A percentile compares a stretch with the other conserved stretches of the same genome.
Conservation (phyloP, 306 rosid genomes). For the Astragalus glycyphyllos region DNA sequence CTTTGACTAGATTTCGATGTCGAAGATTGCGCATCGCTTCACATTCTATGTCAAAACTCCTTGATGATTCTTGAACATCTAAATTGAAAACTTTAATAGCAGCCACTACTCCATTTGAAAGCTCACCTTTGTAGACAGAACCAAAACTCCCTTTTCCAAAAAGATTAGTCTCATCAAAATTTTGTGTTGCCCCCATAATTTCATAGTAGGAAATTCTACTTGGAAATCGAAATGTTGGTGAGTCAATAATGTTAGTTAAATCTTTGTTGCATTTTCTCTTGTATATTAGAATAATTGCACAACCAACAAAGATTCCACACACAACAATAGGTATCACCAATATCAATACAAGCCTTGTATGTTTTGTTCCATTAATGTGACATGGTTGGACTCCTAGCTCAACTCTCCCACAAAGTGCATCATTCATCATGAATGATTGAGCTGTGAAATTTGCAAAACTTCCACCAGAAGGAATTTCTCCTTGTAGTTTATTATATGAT, state of each 20-base stretch:
- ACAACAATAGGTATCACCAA: background rate
- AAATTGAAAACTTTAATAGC: slow-evolving; percentile 42
- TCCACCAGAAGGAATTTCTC: slow-evolving; percentile 45
- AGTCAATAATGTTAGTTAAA: background rate
- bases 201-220: slow-evolving; percentile 40
- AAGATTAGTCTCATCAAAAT: slow-evolving; percentile 33
- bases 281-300: background rate
- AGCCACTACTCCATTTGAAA: slow-evolving; percentile 33
- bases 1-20: slow-evolving; percentile 37
- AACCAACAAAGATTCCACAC: background rate
- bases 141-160: slow-evolving; percentile 43
- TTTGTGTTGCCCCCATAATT: slow-evolving; percentile 31
- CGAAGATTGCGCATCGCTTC: slow-evolving; percentile 44
- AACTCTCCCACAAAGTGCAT: slow-evolving; percentile 37
- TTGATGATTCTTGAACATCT: slow-evolving; percentile 16
- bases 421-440: slow-evolving; percentile 40
- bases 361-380: background rate
- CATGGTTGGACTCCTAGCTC: slow-evolving; percentile 37
- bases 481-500: slow-evolving; percentile 43
- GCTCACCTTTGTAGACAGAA: slow-evolving; percentile 36
- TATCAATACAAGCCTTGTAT: background rate
- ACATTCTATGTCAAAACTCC: slow-evolving; percentile 40
- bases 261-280: background rate
- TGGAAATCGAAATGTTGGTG: background rate
- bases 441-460: slow-evolving; percentile 23